Evolutionary conservation across 2,329 filamentous ascomycete genomes (phyloP), one percentile per base, ranked within the genome.

Genomic region (Talaromyces sp.): DNA sequence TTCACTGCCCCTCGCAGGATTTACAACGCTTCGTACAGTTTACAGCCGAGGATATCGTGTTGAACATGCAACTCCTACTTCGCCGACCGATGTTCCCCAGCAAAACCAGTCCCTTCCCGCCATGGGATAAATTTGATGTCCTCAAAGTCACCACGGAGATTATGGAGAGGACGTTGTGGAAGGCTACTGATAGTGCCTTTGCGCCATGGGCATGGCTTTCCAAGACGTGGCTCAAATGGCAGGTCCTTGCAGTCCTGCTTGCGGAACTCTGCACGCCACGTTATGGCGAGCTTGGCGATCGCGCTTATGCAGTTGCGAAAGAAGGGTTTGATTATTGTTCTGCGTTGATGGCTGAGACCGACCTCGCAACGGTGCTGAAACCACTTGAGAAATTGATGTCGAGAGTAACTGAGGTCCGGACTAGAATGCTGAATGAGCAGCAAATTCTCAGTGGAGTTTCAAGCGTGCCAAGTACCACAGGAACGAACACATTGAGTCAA

Each of bases 221-320:
- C 6, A 59, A 59, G 19, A 59, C 56, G 22, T 59, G 56, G 56
- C 56, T 59, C 6, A 59, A 59, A 15, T 59, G 56, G 56, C 56
- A 59, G 17, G 56, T 59, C 5, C 38, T 59, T 6, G 56, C 56
- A 43, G 56, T 59, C 10, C 31, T 59, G 27, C 56, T 59, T 19
- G 56, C 56, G 5, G 56, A 59, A 13, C 38, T 59, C 7, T 59
- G 56, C 17, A 59, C 56, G 3, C 56, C 56, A 15, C 56, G 56
- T 3, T 59, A 59, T 15, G 56, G 56, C 2, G 56, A 59, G 8
- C 38, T 59, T 31, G 56, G 56, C 7, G 56, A 59, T 29, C 34
- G 56, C 1, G 56, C 56, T 45, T 59, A 59, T 45, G 31, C 31
- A 27, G 27, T 59, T 59, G 56, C 56, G 2, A 40, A 29, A 19